Percentiles rank a stretch among this genome's conserved stretches.
phyloP scores from a whole-genome alignment of 768 basidiomycete genomes.

The Suillus cothurnatus region DNA sequence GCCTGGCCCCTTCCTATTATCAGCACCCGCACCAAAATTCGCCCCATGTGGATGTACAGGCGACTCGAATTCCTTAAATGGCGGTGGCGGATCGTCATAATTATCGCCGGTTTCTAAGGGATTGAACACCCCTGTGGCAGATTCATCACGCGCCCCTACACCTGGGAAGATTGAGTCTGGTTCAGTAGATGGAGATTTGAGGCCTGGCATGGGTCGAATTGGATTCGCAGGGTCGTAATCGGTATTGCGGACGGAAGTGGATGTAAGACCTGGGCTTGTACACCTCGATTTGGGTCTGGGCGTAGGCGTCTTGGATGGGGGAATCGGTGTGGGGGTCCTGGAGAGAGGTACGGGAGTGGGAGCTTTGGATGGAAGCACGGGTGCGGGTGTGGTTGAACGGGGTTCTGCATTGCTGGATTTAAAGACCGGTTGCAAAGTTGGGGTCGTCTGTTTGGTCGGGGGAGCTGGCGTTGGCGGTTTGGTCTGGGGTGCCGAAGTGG shows the following conservation, averaged over 20 bases:
- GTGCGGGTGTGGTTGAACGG: neutral
- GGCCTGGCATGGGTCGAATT: constrained; percentile 5
- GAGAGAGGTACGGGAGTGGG: neutral
- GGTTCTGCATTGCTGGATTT: neutral
- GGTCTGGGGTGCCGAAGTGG: neutral
- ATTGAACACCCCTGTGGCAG: constrained; percentile 11
- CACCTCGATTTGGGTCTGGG: neutral
- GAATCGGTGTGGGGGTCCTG: neutral
- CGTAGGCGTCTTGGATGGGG: neutral
- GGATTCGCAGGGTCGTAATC: constrained; percentile 2
- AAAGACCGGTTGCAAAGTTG: neutral
- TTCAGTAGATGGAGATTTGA: neutral
- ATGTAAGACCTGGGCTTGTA: neutral
- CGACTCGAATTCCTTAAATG: constrained; percentile 1
- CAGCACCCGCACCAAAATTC: neutral
- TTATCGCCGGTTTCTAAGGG: constrained; percentile 10
- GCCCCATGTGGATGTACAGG: constrained; percentile 4
- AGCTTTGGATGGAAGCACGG: neutral
- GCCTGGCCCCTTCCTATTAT: neutral
- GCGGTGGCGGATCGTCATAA: constrained; percentile 11
- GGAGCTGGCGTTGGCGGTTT: neutral
- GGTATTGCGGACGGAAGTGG: constrained; percentile 10
- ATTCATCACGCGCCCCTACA: neutral
- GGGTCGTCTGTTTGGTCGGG: neutral
- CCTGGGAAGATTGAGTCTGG: neutral